Base-by-base conservation (phyloP, 768 basidiomycete species). In the Tricholoma matsutake region DNA sequence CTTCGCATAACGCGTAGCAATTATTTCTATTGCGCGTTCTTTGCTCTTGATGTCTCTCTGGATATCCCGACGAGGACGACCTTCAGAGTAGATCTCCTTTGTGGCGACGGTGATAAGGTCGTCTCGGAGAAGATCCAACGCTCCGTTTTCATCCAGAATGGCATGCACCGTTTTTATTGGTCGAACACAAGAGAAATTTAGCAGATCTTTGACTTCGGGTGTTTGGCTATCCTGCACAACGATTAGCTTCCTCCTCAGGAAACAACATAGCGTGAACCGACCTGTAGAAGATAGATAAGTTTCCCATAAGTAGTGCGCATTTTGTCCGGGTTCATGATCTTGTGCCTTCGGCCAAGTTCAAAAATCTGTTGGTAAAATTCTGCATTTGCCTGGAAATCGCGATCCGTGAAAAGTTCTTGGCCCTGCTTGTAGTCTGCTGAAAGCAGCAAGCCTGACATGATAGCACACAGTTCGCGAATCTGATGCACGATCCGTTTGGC, bases 311-410 rank as follows among this genome's bases (percentile, higher is more conserved):
- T 94, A 29, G 89, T 86, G 25, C 92, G 83, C 92, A 94, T 93
- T 67, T 93, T 93, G 69, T 94, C 92, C 0, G 92, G 92, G 66
- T 94, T 94, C 90, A 91, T 92, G 68, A 94, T 94, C 72, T 94
- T 94, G 70, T 93, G 90, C 60, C 92, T 81, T 54, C 91, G 79
- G 18, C 92, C 91, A 22, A 94, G 81, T 73, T 94, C 92, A 64
- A 94, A 94, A 25, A 93, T 80, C 13, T 79, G 74, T 67, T 92
- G 90, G 68, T 88, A 94, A 69, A 94, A 94, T 7, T 87, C 85
- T 16, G 84, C 85, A 66, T 94, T 94, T 13, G 84, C 79, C 61
- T 89, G 79, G 68, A 94, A 94, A 71, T 94, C 90, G 20, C 90
- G 84, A 63, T 92, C 88, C 41, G 83, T 76, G 71, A 94, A 94